phyloP scores from a whole-genome alignment of 139 green algal genomes.

The Edaphochlamys debaryana region DNA sequence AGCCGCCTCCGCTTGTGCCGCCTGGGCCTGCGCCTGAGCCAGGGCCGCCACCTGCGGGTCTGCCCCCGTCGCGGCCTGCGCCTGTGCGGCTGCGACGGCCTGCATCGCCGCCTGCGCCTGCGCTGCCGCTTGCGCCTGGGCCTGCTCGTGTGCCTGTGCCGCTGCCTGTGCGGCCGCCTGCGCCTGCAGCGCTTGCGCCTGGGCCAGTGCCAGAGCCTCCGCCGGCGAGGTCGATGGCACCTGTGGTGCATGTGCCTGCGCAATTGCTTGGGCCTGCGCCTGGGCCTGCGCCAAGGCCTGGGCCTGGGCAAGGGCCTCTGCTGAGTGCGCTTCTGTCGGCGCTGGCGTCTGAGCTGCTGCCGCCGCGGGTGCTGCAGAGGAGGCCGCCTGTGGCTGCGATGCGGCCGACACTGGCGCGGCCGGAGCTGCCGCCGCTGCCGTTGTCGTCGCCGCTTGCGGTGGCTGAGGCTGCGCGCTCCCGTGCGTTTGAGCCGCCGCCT shows the following conservation, averaged over 20 bases:
- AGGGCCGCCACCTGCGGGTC: background rate
- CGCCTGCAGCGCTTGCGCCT: background rate
- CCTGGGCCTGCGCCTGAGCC: background rate
- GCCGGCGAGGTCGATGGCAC: background rate
- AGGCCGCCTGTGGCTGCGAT: too few relatives aligned
- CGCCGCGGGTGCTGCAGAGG: too few relatives aligned
- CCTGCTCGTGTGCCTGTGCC: background rate
- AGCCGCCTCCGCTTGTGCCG: background rate
- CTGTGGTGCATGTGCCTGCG: background rate
- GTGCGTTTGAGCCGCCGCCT: background rate
- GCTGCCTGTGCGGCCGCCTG: background rate
- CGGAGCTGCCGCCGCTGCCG: background rate
- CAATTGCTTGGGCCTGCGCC: background rate
- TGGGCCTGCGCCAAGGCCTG: background rate
- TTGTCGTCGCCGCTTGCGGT: background rate
- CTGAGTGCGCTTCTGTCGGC: too few relatives aligned
- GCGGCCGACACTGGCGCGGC: too few relatives aligned
- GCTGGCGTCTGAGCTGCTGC: too few relatives aligned
- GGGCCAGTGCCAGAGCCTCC: background rate
- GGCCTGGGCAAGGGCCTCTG: too few relatives aligned
- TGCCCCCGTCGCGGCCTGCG: background rate
- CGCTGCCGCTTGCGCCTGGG: too few relatives aligned
- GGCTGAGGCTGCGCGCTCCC: background rate
- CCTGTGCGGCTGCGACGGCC: background rate
- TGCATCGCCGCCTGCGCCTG: constrained; percentile 6